These are phyloP conservation scores for Penicillium goetzii DNA, from an alignment of 495 filamentous ascomycete species.

Conservation along the genomic window DNA sequence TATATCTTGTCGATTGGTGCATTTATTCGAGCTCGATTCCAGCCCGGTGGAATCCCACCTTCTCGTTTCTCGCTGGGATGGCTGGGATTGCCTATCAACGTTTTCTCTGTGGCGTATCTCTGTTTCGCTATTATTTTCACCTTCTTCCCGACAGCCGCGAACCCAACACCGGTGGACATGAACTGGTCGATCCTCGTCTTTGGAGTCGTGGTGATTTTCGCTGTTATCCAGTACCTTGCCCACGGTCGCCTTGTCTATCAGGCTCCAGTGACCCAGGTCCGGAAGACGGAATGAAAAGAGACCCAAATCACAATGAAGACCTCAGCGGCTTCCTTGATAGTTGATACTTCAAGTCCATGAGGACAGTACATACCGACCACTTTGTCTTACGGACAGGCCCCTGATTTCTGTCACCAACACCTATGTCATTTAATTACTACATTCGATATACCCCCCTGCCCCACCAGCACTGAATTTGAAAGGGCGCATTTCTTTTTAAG, in stretches of 20 bases:
- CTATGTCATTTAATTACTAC: slow-evolving; percentile 19
- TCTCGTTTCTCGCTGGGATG: slow-evolving; percentile 32
- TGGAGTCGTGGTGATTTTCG: slow-evolving; percentile 48
- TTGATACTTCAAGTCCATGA: neutral
- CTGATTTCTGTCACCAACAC: slow-evolving; percentile 4
- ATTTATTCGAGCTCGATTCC: slow-evolving; percentile 30
- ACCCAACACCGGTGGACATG: slow-evolving; percentile 41
- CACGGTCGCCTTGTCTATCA: slow-evolving; percentile 47
- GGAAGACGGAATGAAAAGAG: slow-evolving; percentile 21
- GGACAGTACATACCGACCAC: neutral
- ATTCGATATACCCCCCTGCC: slow-evolving; percentile 2
- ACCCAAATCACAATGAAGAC: neutral
- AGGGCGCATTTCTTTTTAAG: neutral
- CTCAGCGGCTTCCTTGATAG: neutral
- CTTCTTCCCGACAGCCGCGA: slow-evolving; percentile 47
- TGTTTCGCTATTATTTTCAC: slow-evolving; percentile 48
- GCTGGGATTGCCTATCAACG: slow-evolving; percentile 30
- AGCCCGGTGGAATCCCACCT: slow-evolving; percentile 30
- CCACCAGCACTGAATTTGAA: neutral
- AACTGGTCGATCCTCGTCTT: slow-evolving; percentile 50
- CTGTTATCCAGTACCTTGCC: slow-evolving; percentile 45
- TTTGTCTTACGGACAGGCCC: slow-evolving; percentile 9
- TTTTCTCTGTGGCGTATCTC: slow-evolving; percentile 33
- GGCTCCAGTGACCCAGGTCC: slow-evolving; percentile 42
- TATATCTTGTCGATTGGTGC: slow-evolving; percentile 45